These are phyloP conservation scores for Alternaria ethzedia DNA, from an alignment of 2,329 filamentous ascomycete species.

Conservation along the genomic window DNA sequence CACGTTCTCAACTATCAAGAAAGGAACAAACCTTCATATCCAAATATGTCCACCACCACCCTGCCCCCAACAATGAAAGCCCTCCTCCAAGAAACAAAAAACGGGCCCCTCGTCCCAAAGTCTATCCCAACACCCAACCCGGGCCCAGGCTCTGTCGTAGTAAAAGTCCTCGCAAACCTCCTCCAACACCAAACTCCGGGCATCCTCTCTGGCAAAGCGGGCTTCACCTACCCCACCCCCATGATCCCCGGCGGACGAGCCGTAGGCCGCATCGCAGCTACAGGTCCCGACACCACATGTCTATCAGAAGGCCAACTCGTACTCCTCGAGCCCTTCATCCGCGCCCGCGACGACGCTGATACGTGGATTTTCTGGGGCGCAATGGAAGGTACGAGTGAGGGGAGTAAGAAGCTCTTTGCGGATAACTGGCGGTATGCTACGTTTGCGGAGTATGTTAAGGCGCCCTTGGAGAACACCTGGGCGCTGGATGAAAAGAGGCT, in stretches of 20 bases:
- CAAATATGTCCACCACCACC: background rate
- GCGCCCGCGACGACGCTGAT: slow-evolving; percentile 44
- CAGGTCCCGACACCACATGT: slow-evolving; percentile 25
- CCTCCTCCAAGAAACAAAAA: slow-evolving; percentile 35
- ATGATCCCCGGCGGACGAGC: slow-evolving; percentile 3
- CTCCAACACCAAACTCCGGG: slow-evolving; percentile 1
- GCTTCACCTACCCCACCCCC: slow-evolving; percentile 7
- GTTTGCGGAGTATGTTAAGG: slow-evolving; percentile 43
- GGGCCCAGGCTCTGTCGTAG: slow-evolving; percentile 46
- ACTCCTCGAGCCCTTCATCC: slow-evolving; percentile 43
- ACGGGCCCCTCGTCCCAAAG: slow-evolving; percentile 34
- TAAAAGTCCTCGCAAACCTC: slow-evolving; percentile 46
- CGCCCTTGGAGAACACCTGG: slow-evolving; percentile 47
- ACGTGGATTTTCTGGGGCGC: slow-evolving; percentile 35
- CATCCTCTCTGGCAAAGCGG: slow-evolving; percentile 8
- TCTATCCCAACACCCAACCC: slow-evolving; percentile 37
- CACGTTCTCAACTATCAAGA: background rate
- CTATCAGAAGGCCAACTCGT: slow-evolving; percentile 48
- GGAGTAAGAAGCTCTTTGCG: slow-evolving; percentile 27
- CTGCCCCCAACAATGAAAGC: slow-evolving; percentile 29
- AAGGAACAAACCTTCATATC: background rate
- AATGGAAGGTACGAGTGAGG: slow-evolving; percentile 31
- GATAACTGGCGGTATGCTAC: slow-evolving; percentile 47
- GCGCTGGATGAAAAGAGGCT: slow-evolving; percentile 42
- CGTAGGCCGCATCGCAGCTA: slow-evolving; percentile 36